Evolutionary conservation across 208 protist genomes (phyloP), one percentile per base, ranked within the genome.

Genomic region (Trypanosoma platydactyli): DNA sequence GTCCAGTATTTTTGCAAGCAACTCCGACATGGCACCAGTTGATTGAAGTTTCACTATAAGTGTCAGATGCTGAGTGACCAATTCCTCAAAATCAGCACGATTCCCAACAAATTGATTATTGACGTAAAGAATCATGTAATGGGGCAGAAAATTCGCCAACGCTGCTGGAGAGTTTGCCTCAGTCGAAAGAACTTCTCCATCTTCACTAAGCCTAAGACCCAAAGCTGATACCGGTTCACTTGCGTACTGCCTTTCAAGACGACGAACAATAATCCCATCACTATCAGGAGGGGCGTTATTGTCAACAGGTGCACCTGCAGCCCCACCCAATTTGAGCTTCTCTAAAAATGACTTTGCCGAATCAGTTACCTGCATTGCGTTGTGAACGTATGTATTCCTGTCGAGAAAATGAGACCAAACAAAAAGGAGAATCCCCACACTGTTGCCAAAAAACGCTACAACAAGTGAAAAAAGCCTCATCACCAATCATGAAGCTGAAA

Each of bases 101-200:
- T 64, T 85, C 54, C 84, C 83, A 27, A 94, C 76, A 77, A 86
- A 92, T n/a, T 84, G 66, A 27, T 80, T 76, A 56, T 94, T 94
- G 5, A 91, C 80, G 25, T 84, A 71, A 63, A 81, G 85, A 56
- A 94, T 77, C 73, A 94, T 89, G 54, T 71, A 90, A 12, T 86
- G 67, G 5, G 61, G 45, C 0, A 74, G 81, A 52, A 94, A 79
- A 64, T 94, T 89, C 1, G 88, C 77, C 29, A 64, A 72, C 16
- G 73, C 73, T 5, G 85, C 83, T 27, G 77, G 68, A 7, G 88
- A 89, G 22, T 64, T 60, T 7, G 68, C 65, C 1, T 73, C 76
- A 18, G 86, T 76, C 7, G 51, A 71, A 3, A 65, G 46, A 49
- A 94, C 71, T 55, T 94, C 83, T 2, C 65, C 84, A 67, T 94